Evolutionary conservation across 805 yeast genomes (phyloP).

Genomic region (Metschnikowia hibisci): DNA sequence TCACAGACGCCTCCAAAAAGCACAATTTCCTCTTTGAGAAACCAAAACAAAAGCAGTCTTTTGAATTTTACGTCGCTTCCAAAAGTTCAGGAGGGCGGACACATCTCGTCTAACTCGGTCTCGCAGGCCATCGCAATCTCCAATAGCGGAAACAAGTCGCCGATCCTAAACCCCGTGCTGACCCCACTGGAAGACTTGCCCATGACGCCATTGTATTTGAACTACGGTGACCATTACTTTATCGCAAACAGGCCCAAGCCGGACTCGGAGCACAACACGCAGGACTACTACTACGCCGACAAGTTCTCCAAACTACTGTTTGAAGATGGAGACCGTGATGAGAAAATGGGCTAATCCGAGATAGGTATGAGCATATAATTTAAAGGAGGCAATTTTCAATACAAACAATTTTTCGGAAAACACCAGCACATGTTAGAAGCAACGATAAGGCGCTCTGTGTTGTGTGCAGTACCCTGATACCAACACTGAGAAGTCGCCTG

Average conservation of each 20-base stretch:
- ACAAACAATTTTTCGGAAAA: too few relatives aligned
- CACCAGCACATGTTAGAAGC: background rate
- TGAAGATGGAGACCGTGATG: slow-evolving; percentile 1
- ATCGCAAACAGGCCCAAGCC: slow-evolving; percentile 1
- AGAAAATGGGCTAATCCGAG: background rate
- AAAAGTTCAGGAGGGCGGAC: slow-evolving; percentile 2
- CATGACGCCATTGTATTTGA: slow-evolving; percentile 37
- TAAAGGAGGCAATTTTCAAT: too few relatives aligned
- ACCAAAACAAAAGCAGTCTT: slow-evolving; percentile 7
- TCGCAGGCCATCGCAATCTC: slow-evolving; percentile 11
- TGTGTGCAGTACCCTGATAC: background rate
- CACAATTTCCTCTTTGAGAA: slow-evolving; percentile 20
- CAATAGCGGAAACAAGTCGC: slow-evolving; percentile 24
- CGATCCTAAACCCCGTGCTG: slow-evolving; percentile 38
- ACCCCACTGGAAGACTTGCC: slow-evolving; percentile 42
- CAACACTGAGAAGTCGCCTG: slow-evolving; percentile 2
- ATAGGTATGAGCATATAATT: background rate
- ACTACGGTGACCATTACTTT: slow-evolving; percentile 15
- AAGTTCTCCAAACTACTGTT: slow-evolving; percentile 4
- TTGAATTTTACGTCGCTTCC: slow-evolving; percentile 1
- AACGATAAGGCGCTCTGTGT: background rate
- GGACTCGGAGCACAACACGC: background rate
- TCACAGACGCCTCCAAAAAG: slow-evolving; percentile 49
- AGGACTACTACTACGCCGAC: slow-evolving; percentile 3
- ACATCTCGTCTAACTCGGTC: slow-evolving; percentile 5